Evolutionary conservation across 345 rosid species (phyloP), one percentile per base, ranked within the genome.

Genomic region (Microthlaspi erraticum): DNA sequence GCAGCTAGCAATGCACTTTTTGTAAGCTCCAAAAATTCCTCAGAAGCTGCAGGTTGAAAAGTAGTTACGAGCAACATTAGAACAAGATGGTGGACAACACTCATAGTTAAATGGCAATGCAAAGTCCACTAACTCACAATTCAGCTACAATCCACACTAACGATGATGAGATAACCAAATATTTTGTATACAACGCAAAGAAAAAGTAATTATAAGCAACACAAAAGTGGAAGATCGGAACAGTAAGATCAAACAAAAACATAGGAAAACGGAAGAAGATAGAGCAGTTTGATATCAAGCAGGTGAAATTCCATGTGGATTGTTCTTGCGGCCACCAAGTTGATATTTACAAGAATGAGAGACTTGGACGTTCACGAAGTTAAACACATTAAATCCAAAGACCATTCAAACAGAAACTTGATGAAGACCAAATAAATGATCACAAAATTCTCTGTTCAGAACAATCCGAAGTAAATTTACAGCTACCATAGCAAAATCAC

Each of bases 21-120:
- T 2, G 96, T 88, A 41, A 91, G 99, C 79, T 91, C 99, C 89
- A 94, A 82, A 84, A 94, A 94, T 44, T 94, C 99, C 74, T 91
- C 97, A 26, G 98, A 91, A 68, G 97, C 98, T 94, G 85, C 79
- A 83, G 50, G 60, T 68, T 19, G 10, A 19, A 61, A 54, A 38
- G 4, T 13, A 39, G 33, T 1, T 9, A 29, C 46, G 44, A 61
- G 42, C 51, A 60, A 60, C 9, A 66, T 5, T 54, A 19, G 0
- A 61, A 31, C 50, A 54, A 68, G 43, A 23, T 16, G 8, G n/a
- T n/a, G n/a, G n/a, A n/a, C n/a, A n/a, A n/a, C n/a, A n/a, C n/a
- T n/a, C n/a, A n/a, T n/a, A n/a, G n/a, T n/a, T n/a, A n/a, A n/a
- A n/a, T n/a, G n/a, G n/a, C n/a, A n/a, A n/a, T n/a, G n/a, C n/a